Percentiles rank a stretch among this genome's conserved stretches.
Evolutionary conservation across 495 filamentous ascomycete species (phyloP).

Genomic region (Xylaria nigripes): DNA sequence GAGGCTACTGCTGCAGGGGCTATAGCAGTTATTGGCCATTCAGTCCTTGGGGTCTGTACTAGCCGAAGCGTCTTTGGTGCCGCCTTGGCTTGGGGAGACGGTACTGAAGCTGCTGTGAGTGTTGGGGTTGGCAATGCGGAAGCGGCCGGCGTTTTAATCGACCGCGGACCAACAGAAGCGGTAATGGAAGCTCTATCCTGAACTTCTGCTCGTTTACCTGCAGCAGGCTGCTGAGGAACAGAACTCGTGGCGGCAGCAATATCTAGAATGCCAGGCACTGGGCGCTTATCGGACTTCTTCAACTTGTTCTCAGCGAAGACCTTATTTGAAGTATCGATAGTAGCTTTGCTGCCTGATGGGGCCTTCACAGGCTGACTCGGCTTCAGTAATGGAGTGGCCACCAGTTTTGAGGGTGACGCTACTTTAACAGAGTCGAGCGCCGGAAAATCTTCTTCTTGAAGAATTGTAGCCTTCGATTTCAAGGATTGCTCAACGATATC

Average conservation of each 20-base stretch:
- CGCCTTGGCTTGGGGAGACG: constrained; percentile 37
- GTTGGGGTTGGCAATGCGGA: constrained; percentile 44
- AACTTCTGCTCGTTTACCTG: constrained; percentile 18
- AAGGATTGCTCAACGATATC: constrained; percentile 38
- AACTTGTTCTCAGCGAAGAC: not conserved
- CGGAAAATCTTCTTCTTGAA: constrained; percentile 53
- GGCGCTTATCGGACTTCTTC: constrained; percentile 40
- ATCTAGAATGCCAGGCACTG: constrained; percentile 53
- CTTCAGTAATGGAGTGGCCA: constrained; percentile 18
- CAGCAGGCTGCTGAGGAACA: constrained; percentile 20
- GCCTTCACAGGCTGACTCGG: constrained; percentile 18
- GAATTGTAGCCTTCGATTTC: constrained; percentile 26
- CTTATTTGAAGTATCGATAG: constrained; percentile 17
- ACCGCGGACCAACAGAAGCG: constrained; percentile 3
- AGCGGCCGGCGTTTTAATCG: constrained; percentile 27
- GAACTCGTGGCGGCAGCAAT: constrained; percentile 49
- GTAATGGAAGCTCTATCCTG: constrained; percentile 24
- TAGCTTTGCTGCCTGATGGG: constrained; percentile 15
- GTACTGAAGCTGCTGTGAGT: constrained; percentile 37
- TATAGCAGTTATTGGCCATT: constrained; percentile 40
- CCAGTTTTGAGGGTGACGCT: constrained; percentile 17
- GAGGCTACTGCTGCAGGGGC: constrained; percentile 21
- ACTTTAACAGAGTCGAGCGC: constrained; percentile 39
- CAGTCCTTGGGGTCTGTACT: constrained; percentile 62
- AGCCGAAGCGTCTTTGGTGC: constrained; percentile 57